Evolutionary conservation across 305 asterid genomes (phyloP).

Genomic region (Fraxinus baroniana): DNA sequence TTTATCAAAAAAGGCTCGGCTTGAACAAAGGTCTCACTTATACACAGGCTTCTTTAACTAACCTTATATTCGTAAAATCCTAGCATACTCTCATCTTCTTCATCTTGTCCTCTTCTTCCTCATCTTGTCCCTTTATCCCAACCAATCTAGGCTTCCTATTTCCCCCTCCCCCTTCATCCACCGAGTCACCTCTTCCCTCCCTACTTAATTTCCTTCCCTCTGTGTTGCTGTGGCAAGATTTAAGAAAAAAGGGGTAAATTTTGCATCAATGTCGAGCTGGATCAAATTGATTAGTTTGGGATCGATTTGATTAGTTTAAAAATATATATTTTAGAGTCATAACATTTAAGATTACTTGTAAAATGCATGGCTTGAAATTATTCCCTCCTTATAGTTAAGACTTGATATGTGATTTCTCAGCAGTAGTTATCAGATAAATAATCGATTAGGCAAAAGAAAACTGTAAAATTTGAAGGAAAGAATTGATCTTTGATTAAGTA

Average conservation of each 20-base stretch:
- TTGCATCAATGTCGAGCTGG: not conserved
- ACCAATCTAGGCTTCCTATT: not conserved
- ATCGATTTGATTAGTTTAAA: not conserved
- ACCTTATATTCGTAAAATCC: not conserved
- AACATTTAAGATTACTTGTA: not conserved
- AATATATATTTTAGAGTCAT: not conserved
- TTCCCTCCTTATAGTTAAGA: not conserved
- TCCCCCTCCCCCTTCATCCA: not conserved
- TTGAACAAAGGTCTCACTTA: not conserved
- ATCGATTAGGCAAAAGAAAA: not conserved
- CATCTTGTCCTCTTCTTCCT: not conserved
- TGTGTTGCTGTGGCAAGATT: not conserved
- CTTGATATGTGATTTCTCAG: not conserved
- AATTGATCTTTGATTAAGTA: slow-evolving; percentile 12
- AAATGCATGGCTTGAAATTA: not conserved
- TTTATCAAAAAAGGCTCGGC: not conserved
- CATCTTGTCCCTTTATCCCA: not conserved
- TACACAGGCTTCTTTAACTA: not conserved
- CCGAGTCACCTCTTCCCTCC: not conserved
- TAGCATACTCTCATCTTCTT: not conserved
- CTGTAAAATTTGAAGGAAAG: not conserved
- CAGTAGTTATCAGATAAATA: not conserved
- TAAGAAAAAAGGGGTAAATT: not conserved
- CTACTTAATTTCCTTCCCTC: not conserved
- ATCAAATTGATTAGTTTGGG: not conserved